Conservation (phyloP, 2,329 filamentous ascomycete genomes). For the Neopestalotiopsis rosae region DNA sequence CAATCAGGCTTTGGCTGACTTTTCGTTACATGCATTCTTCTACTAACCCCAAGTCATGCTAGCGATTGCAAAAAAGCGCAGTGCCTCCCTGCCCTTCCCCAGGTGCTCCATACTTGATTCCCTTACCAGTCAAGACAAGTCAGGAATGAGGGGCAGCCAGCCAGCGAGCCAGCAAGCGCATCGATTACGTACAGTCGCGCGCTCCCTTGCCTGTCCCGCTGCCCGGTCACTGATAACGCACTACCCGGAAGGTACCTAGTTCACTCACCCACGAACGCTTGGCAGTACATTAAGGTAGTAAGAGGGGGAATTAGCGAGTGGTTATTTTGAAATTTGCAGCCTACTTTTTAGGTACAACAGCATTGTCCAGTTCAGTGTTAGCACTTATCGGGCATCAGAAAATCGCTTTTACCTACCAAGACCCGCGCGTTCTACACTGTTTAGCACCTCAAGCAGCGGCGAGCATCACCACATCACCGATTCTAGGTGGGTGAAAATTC, state of each 20-base stretch:
- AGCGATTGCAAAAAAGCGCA: not conserved
- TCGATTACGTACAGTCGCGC: constrained; percentile 10
- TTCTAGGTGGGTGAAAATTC: constrained; percentile 25
- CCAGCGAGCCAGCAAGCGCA: not conserved
- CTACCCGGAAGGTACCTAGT: not conserved
- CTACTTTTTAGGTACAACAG: constrained; percentile 8
- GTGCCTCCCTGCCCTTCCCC: not conserved
- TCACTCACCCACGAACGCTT: no score
- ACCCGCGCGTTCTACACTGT: constrained; percentile 3
- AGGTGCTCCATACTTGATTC: no score
- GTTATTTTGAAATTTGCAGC: constrained; percentile 13
- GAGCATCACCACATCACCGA: constrained; percentile 19
- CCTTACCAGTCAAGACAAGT: no score
- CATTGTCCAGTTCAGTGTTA: constrained; percentile 12
- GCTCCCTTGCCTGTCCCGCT: not conserved
- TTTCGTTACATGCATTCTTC: not conserved
- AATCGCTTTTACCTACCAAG: constrained; percentile 7
- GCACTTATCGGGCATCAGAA: not conserved
- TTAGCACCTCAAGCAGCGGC: constrained; percentile 9
- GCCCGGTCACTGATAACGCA: not conserved
- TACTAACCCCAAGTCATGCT: not conserved
- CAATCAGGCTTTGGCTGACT: not conserved
- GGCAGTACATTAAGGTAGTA: not conserved
- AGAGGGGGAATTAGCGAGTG: not conserved
- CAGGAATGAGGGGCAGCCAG: constrained; percentile 9